Evolutionary conservation across 768 basidiomycete species (phyloP).

Genomic region (Cystofilobasidium capitatum): DNA sequence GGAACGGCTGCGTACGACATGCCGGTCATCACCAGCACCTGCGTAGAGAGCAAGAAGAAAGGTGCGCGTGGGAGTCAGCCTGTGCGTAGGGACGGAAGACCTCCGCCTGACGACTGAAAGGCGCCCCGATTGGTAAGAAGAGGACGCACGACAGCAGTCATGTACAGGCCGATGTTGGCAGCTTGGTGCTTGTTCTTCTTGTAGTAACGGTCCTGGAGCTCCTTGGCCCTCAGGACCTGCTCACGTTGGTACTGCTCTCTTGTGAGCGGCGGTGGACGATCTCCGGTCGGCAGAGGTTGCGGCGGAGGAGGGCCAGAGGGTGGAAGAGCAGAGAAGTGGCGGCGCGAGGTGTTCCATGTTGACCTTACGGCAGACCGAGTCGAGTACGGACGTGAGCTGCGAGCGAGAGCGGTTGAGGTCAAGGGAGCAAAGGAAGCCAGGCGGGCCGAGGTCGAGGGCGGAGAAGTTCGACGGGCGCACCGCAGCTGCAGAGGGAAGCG

Average conservation of each 20-base stretch:
- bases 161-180: neutral
- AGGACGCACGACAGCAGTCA: neutral
- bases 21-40: constrained; percentile 73
- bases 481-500: neutral
- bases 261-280: neutral
- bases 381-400: neutral
- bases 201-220: neutral
- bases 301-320: neutral
- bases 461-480: neutral
- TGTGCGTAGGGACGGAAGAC: too few species aligned
- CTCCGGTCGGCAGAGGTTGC: neutral
- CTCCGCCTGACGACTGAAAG: neutral
- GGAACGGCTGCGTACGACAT: constrained; percentile 96
- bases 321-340: neutral
- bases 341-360: neutral
- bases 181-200: neutral
- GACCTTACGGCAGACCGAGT: neutral
- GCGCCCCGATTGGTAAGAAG: neutral
- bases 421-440: neutral
- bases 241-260: neutral
- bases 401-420: neutral
- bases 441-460: neutral
- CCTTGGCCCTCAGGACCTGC: neutral
- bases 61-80: neutral
- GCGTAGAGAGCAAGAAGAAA: neutral